Evolutionary conservation across 2,329 filamentous ascomycete genomes (phyloP), one percentile per base, ranked within the genome.

Genomic region (Verticillium nubilum): DNA sequence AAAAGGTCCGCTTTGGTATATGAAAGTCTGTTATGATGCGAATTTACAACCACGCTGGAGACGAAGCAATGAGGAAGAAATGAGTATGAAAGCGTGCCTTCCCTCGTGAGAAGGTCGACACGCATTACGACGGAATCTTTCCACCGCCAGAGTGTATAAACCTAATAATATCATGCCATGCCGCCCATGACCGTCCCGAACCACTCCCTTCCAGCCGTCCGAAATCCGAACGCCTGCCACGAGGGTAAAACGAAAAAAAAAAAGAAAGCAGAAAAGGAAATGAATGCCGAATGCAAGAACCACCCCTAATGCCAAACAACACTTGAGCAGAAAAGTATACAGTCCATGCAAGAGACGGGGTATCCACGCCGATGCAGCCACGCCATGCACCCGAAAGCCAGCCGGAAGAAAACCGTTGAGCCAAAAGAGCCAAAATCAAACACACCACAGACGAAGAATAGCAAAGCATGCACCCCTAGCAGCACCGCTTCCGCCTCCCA

Each of bases 401-500:
- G n/a, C n/a, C n/a, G n/a, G n/a, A n/a, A n/a, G n/a, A n/a, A n/a
- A n/a, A n/a, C n/a, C n/a, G n/a, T n/a, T n/a, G 25, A 56, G 26
- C 29, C 15, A 29, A 35, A 27, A 33, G 23, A 5, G 31, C 35
- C 27, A 4, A 28, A 47, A 25, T 23, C 3, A 56, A 47, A 56
- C 31, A 42, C 15, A 5, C n/a, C 25, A 4, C 5, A 27, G 26
- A 25, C 7, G n/a, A 47, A 23, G 6, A 47, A 47, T 12, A 47
- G 35, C 35, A 17, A 15, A 37, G 35, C 35, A 15, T 5, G 35
- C 35, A 37, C n/a, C n/a, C 42, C 42, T 47, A 71, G 58, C 69
- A 71, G 50, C 68, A 72, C 64, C 62, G 66, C 5, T 58, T 63
- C 58, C 65, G 37, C 23, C 31, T 23, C 15, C 54, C 54, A 4